Evolutionary conservation across 768 basidiomycete species (phyloP).

Genomic region (Kwoniella shandongensis): DNA sequence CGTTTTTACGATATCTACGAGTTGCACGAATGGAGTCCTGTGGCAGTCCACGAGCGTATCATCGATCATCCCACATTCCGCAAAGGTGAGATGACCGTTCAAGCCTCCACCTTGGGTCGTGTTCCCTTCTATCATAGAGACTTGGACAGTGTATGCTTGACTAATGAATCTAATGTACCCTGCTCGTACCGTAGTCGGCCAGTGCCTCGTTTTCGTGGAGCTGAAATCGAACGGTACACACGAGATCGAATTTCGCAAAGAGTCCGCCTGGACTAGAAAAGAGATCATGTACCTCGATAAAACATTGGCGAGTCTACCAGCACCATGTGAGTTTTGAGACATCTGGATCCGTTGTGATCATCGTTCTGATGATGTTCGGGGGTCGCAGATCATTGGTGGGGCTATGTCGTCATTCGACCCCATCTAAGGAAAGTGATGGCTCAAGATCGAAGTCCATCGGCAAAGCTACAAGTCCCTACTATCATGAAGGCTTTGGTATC

Average conservation of each 20-base stretch:
- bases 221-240: constrained; percentile 15
- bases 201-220: constrained; percentile 7
- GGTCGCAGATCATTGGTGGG: constrained; percentile 19
- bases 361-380: no score
- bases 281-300: constrained; percentile 5
- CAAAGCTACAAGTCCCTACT: no score
- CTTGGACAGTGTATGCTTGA: no score
- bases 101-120: no score
- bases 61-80: constrained; percentile 2
- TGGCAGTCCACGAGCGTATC: constrained; percentile 11
- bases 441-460: no score
- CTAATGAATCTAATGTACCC: no score
- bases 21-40: constrained; percentile 8
- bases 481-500: no score
- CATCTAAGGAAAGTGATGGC: constrained; percentile 1
- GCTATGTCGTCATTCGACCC: constrained; percentile 9
- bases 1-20: constrained; percentile 16
- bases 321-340: constrained; percentile 10
- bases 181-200: neutral
- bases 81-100: neutral
- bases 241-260: constrained; percentile 13
- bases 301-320: constrained; percentile 2
- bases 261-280: constrained; percentile 1
- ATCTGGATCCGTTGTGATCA: no score
- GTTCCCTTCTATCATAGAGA: no score